A percentile compares a stretch with the other conserved stretches of the same genome.
Evolutionary conservation across 2,329 filamentous ascomycete genomes (phyloP).

Genomic region (Aureobasidium mangrovei): DNA sequence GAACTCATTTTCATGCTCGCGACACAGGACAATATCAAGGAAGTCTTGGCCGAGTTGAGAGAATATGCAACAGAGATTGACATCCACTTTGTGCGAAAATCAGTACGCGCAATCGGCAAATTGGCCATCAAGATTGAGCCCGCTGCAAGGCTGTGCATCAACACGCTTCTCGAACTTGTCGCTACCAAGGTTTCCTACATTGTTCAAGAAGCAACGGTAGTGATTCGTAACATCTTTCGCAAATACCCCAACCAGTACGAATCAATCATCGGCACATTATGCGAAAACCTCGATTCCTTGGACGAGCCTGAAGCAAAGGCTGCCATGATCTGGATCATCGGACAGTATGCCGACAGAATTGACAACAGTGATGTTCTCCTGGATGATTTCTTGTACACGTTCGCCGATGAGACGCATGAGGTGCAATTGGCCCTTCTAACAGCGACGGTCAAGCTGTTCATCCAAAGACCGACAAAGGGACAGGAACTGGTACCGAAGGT

Average conservation of each 20-base stretch:
- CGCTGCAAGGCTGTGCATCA: conserved; percentile 82
- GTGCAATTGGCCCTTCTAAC: conserved; percentile 91
- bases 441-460: conserved; percentile 95
- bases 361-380: conserved; percentile 91
- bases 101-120: conserved; percentile 94
- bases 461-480: conserved; percentile 89
- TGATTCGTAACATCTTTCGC: conserved; percentile 97
- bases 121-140: conserved; percentile 98
- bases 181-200: conserved; percentile 99
- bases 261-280: conserved; percentile 89
- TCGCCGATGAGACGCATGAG: conserved; percentile 88
- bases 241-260: conserved; percentile 99
- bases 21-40: conserved; percentile 87
- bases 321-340: conserved; percentile 99
- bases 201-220: conserved; percentile 95
- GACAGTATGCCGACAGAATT: conserved; percentile 93
- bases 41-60: conserved; percentile 85
- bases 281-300: conserved; percentile 90
- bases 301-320: conserved; percentile 98
- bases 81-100: conserved; percentile 96
- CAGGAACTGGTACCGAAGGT: conserved; percentile 90
- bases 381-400: conserved; percentile 90
- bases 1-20: conserved; percentile 99
- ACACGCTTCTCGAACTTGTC: conserved; percentile 82
- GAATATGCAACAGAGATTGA: conserved; percentile 96